Base-by-base conservation (phyloP, 2,329 filamentous ascomycete genomes). In the Alternaria solani region DNA sequence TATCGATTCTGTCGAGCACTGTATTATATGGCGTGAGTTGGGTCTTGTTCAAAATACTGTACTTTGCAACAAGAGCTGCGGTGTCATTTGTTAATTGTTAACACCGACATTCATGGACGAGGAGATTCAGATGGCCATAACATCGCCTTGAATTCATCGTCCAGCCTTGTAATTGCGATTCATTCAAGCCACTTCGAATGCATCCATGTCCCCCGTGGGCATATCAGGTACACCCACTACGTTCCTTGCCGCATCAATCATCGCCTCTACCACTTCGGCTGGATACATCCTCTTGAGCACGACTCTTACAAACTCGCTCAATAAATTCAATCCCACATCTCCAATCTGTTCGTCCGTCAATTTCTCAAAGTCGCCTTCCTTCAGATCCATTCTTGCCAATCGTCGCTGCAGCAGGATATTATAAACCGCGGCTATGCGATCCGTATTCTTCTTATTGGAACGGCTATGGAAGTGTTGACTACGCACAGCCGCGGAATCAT, bases 271-370 rank as follows among this genome's bases (percentile, higher is more conserved):
- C 5, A 64, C 32, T 28, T 69, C 65, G 7, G 74, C 64, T 26
- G 62, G 36, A 52, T 71, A 58, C 14, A 60, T 55, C 18, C 69
- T 64, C 55, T 70, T 70, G 46, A 78, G 39, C 12, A 74, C 57
- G 1, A 73, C 69, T 28, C 75, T 67, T 2, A 77, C 59, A 48
- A 77, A 75, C 57, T 77, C 75, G 14, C 74, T 75, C 20, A 78
- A 51, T 5, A 69, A 20, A 47, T 78, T 66, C 44, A 78, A 41
- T 7, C 63, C 61, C 9, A 75, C 7, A 18, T 77, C 70, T 0
- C 64, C 66, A 20, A 67, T 46, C 20, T 77, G 54, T 42, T 72
- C 64, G 7, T 67, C 51, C 5, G 55, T 69, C 57, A 75, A 42
- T 8, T 20, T 36, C 7, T 54, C 54, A 32, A 59, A 64, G 1